Conservation (phyloP, 2,329 filamentous ascomycete species). For the Microsporum ferrugineum region DNA sequence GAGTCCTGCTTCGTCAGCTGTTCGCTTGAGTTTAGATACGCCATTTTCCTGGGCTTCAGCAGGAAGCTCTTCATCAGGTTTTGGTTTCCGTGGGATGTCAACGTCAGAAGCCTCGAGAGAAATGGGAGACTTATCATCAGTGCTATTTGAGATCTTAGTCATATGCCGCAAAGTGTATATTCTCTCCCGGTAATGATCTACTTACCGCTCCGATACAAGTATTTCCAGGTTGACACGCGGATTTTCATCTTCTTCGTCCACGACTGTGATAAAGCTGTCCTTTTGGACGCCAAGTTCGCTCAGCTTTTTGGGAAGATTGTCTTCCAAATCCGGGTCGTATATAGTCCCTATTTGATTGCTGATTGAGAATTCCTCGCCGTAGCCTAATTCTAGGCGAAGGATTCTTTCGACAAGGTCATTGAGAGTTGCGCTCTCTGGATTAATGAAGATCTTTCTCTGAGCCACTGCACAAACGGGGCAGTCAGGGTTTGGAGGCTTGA, state of each 20-base stretch:
- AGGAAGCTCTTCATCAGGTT: conserved; percentile 24
- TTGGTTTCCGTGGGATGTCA: conserved; percentile 40
- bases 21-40: conserved; percentile 34
- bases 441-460: conserved; percentile 55
- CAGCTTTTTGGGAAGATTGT: conserved; percentile 72
- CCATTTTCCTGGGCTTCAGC: conserved; percentile 17
- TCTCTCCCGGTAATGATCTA: neutral
- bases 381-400: conserved; percentile 58
- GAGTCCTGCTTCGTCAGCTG: conserved; percentile 31
- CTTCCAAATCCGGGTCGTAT: conserved; percentile 80
- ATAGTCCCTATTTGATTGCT: conserved; percentile 64
- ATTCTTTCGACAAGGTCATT: conserved; percentile 67
- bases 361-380: conserved; percentile 69
- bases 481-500: conserved; percentile 59
- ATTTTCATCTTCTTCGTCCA: conserved; percentile 59
- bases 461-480: conserved; percentile 75
- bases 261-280: conserved; percentile 68
- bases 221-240: conserved; percentile 72
- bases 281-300: conserved; percentile 61
- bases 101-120: conserved; percentile 27
- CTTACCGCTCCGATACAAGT: conserved; percentile 31
- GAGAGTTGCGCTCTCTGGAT: conserved; percentile 61
- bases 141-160: conserved; percentile 18
- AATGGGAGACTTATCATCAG: conserved; percentile 32
- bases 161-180: neutral